Base-by-base conservation (phyloP, 768 basidiomycete species). In the Piloderma croceum region DNA sequence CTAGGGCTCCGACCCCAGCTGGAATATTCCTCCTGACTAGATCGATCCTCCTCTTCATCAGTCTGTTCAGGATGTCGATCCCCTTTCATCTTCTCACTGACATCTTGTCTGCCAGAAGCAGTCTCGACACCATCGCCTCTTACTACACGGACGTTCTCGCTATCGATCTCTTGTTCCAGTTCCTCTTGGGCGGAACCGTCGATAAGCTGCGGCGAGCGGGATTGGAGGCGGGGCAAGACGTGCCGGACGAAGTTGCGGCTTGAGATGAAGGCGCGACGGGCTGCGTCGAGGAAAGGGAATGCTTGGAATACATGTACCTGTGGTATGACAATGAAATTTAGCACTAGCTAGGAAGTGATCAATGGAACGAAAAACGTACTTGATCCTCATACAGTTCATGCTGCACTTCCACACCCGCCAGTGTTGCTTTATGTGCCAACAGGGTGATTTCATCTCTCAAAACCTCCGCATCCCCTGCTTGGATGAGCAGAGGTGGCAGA, bases 371-470 rank as follows among this genome's bases (percentile, higher is more conserved):
- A 9, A 15, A 7, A 68, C 83, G 53, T 52, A 93, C 90, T 37
- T 83, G 85, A 62, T 99, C 94, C 53, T 93, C 84, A 53, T 88
- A 96, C 27, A 89, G 61, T 57, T 97, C 92, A 51, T 93, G 87
- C 45, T 75, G 76, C 22, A 96, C 88, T 39, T 83, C 69, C 25
- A 94, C 90, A 3, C 92, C 93, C 0, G 86, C 80, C 20, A 87
- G 59, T 4, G 81, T 77, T 9, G 96, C 96, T 59, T 99, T 99
- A 63, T 94, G 89, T 2, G 93, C 91, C 20, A 98, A 60, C 7
- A 99, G 72, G 12, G 84, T 83, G 18, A 90, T 83, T 58, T 98
- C 94, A 53, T 99, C 94, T 20, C 91, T 71, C n/a, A 99, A 70
- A 0, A 96, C 90, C 57, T 99, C 94, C 1, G 90, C 84, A 46